Conservation (phyloP, 768 basidiomycete genomes). For the Lactarius tabidus region DNA sequence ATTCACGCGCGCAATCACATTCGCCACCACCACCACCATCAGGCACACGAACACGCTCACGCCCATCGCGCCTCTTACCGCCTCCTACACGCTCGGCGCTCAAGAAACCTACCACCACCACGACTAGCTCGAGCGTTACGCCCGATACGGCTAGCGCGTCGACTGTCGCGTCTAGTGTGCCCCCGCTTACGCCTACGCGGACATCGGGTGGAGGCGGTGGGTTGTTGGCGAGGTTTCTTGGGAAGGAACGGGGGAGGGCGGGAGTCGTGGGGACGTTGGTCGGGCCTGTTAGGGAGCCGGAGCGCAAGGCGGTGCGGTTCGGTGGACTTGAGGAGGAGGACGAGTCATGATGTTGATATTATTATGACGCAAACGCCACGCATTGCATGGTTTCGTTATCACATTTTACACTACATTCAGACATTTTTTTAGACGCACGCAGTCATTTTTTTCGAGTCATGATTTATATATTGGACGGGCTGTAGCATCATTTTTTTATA, state of each 20-base stretch:
- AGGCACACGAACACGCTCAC: too few species aligned
- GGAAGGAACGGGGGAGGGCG: conserved; percentile 15
- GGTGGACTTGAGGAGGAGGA: conserved; percentile 9
- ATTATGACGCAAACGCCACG: too few species aligned
- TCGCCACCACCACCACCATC: too few species aligned
- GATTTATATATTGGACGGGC: background rate
- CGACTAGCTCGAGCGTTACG: conserved; percentile 33
- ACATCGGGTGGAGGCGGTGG: conserved; percentile 26
- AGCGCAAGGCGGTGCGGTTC: conserved; percentile 24
- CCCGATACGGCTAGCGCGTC: conserved; percentile 40
- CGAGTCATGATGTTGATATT: background rate
- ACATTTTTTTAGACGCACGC: background rate
- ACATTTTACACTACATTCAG: background rate
- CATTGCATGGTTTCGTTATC: background rate
- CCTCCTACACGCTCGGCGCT: conserved; percentile 62
- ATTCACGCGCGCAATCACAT: too few species aligned
- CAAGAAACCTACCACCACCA: conserved; percentile 46
- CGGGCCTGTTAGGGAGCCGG: too few species aligned
- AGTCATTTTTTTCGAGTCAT: background rate
- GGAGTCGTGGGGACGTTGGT: background rate
- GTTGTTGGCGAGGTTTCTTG: conserved; percentile 29
- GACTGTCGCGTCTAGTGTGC: conserved; percentile 43
- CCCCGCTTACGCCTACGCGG: conserved; percentile 28
- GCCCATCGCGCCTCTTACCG: conserved; percentile 38
- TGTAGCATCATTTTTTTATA: background rate